phyloP scores from a whole-genome alignment of 176 grass and related monocot species.

The Cenchrus purpureus region DNA sequence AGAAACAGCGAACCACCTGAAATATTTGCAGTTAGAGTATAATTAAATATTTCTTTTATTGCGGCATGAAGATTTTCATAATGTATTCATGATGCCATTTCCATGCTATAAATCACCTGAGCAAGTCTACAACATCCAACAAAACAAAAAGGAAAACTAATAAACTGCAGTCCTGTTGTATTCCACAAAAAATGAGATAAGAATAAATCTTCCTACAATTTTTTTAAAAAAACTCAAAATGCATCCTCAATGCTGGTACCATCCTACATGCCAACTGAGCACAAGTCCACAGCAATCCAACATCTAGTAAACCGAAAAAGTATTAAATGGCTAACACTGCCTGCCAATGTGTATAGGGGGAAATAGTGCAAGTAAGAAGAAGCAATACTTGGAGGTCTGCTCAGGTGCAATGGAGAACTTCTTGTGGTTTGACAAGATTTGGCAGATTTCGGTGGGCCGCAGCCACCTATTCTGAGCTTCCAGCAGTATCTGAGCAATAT shows the following conservation, averaged over 20 bases:
- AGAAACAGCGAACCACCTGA: conserved; percentile 84
- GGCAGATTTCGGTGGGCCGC: conserved; percentile 92
- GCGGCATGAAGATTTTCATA: background rate
- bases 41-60: background rate
- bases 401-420: conserved; percentile 87
- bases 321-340: background rate
- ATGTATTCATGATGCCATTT: background rate
- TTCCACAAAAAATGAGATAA: background rate
- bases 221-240: background rate
- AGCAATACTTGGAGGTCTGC: conserved; percentile 82
- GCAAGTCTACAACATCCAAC: conserved; percentile 2
- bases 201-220: background rate
- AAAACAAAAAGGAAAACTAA: background rate
- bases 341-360: background rate
- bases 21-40: conserved; percentile 29
- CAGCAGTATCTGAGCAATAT: conserved; percentile 89
- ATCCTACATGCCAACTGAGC: background rate
- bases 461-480: conserved; percentile 94
- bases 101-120: background rate
- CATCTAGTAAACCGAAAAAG: background rate
- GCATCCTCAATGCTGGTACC: background rate
- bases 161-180: background rate
- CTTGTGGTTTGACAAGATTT: conserved; percentile 91
- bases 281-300: background rate
- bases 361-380: conserved; percentile 15